phyloP scores from a whole-genome alignment of 441 rosid genomes.

The Arabidopsis hybrid region DNA sequence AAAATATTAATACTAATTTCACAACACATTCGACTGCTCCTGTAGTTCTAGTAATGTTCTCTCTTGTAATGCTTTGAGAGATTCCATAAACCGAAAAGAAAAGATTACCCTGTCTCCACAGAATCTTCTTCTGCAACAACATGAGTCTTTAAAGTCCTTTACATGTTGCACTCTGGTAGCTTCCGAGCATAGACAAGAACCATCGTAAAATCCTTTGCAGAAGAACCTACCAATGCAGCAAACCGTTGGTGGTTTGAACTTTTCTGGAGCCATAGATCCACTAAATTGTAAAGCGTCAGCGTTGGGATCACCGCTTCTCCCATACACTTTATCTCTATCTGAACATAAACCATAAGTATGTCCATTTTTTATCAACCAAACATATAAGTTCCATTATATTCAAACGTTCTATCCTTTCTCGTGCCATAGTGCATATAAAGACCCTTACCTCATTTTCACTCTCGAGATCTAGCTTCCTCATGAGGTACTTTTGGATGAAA shows the following conservation, averaged over 20 bases:
- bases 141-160: slow-evolving; percentile 30
- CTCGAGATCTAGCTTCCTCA: slow-evolving; percentile 77
- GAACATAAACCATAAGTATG: slow-evolving; percentile 24
- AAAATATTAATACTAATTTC: slow-evolving; percentile 4
- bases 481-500: slow-evolving; percentile 83
- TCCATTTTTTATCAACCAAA: neutral
- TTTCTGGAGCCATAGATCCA: slow-evolving; percentile 73
- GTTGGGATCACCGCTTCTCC: slow-evolving; percentile 79
- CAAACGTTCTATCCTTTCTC: neutral
- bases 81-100: neutral
- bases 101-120: neutral
- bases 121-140: slow-evolving; percentile 18
- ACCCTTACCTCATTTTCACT: slow-evolving; percentile 81
- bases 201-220: slow-evolving; percentile 86
- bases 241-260: slow-evolving; percentile 57
- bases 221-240: slow-evolving; percentile 69
- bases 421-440: neutral
- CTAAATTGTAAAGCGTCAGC: slow-evolving; percentile 60
- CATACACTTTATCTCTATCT: slow-evolving; percentile 90
- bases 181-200: slow-evolving; percentile 76
- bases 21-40: slow-evolving; percentile 26
- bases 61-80: slow-evolving; percentile 14
- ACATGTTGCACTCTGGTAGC: slow-evolving; percentile 42
- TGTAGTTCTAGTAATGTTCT: slow-evolving; percentile 7
- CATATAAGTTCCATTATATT: slow-evolving; percentile 11